Conservation (phyloP, 768 basidiomycete genomes). For the Phanerochaete carnosa region DNA sequence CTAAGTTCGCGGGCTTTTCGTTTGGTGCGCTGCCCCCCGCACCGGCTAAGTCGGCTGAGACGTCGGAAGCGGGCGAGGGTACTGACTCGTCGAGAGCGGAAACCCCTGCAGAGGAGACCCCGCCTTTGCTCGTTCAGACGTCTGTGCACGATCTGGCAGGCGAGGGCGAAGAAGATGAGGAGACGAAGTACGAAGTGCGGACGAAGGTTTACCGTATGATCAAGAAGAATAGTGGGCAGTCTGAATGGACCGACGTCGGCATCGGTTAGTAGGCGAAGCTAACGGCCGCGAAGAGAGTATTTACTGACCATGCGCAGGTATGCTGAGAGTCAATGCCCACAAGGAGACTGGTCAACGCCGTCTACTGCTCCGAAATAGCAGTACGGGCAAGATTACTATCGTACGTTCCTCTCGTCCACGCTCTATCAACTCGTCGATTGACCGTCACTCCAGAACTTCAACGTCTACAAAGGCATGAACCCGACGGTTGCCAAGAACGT, state of each 20-base stretch:
- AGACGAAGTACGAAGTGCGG: constrained; percentile 55
- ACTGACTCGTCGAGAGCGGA: constrained; percentile 23
- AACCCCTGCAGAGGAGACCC: constrained; percentile 19
- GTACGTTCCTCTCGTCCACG: constrained; percentile 41
- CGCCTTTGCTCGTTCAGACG: constrained; percentile 15
- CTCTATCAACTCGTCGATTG: not conserved
- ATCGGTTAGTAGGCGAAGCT: constrained; percentile 44
- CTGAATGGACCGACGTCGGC: constrained; percentile 64
- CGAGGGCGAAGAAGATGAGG: constrained; percentile 80
- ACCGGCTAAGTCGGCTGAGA: constrained; percentile 15
- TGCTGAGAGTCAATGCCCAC: constrained; percentile 71
- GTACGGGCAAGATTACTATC: constrained; percentile 70
- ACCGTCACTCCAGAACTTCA: constrained; percentile 60
- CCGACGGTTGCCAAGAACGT: constrained; percentile 49
- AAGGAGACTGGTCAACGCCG: constrained; percentile 58
- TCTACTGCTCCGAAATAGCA: constrained; percentile 67
- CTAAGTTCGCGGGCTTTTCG: constrained; percentile 4
- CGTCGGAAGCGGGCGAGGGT: constrained; percentile 4
- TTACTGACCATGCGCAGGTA: constrained; percentile 38
- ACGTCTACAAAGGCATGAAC: constrained; percentile 55
- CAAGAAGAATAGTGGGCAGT: constrained; percentile 37
- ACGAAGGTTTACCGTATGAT: constrained; percentile 61
- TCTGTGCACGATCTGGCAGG: constrained; percentile 61
- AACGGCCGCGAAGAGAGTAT: not conserved
- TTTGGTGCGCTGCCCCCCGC: constrained; percentile 23